Conservation (phyloP, 2,329 filamentous ascomycete genomes). For the Fusarium protoensiforme region DNA sequence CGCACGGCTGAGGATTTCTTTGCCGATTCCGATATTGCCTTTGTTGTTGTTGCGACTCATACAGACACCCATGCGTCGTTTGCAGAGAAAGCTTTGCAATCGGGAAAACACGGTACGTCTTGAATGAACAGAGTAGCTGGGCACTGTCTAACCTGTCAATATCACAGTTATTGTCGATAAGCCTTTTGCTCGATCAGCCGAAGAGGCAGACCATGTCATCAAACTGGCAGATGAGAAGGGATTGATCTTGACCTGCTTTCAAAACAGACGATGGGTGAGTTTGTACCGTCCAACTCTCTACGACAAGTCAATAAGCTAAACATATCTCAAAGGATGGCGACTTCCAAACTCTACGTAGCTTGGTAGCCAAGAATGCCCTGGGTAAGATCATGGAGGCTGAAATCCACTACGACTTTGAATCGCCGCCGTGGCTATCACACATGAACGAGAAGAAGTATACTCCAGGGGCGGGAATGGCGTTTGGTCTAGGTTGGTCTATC, state of each 20-base stretch:
- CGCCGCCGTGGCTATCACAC: slow-evolving; percentile 50
- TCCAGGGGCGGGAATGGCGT: slow-evolving; percentile 55
- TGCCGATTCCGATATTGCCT: slow-evolving; percentile 65
- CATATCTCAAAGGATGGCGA: slow-evolving; percentile 28
- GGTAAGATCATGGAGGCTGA: slow-evolving; percentile 74
- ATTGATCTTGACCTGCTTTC: slow-evolving; percentile 36
- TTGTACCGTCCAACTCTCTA: accelerated
- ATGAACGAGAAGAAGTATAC: slow-evolving; percentile 48
- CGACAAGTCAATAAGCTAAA: background rate
- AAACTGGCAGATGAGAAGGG: slow-evolving; percentile 26
- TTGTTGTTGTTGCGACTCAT: slow-evolving; percentile 63
- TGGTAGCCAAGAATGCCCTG: slow-evolving; percentile 20
- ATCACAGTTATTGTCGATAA: slow-evolving; percentile 37
- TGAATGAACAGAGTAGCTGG: background rate
- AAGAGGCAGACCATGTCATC: slow-evolving; percentile 34
- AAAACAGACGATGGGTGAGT: slow-evolving; percentile 38
- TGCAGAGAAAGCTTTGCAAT: slow-evolving; percentile 23
- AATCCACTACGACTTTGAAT: slow-evolving; percentile 71
- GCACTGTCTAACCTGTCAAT: background rate
- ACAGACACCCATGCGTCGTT: slow-evolving; percentile 33
- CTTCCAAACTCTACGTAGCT: slow-evolving; percentile 28
- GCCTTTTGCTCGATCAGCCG: slow-evolving; percentile 29
- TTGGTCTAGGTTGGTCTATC: slow-evolving; percentile 50
- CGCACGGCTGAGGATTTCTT: slow-evolving; percentile 68
- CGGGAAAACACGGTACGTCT: slow-evolving; percentile 34